phyloP scores from a whole-genome alignment of 129 eudicot species.

The Lonicera japonica region DNA sequence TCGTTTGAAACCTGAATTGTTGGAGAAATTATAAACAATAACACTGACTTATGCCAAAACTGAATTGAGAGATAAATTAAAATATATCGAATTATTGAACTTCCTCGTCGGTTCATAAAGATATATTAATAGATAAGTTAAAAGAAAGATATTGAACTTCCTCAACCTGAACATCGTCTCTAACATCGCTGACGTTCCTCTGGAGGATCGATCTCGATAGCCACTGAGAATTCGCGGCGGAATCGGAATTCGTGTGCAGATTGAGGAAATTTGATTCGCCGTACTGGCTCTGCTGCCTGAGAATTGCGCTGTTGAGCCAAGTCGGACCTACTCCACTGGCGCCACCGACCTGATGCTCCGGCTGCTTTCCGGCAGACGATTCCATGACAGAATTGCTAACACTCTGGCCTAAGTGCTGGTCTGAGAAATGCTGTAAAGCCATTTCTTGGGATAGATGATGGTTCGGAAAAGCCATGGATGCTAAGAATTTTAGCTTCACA shows the following conservation, averaged over 20 bases:
- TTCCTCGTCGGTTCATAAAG: no score
- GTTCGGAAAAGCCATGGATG: conserved; percentile 46
- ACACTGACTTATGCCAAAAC: no score
- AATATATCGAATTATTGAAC: no score
- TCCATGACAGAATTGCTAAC: conserved; percentile 26
- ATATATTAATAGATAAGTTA: no score
- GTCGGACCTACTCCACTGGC: conserved; percentile 11
- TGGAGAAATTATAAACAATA: no score
- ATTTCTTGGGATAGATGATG: conserved; percentile 51
- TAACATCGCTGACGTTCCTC: conserved; percentile 34
- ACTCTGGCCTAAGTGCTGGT: conserved; percentile 17
- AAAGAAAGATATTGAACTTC: no score
- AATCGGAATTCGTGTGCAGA: conserved; percentile 38
- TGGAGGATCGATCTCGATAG: conserved; percentile 51
- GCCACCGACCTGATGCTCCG: conserved; percentile 4
- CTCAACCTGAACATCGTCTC: conserved; percentile 32
- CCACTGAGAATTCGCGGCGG: conserved; percentile 39
- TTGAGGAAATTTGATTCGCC: conserved; percentile 34
- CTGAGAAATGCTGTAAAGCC: conserved; percentile 53
- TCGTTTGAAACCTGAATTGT: conserved; percentile 35
- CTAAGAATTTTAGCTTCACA: no score
- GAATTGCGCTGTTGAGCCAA: conserved; percentile 71
- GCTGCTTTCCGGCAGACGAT: conserved; percentile 6
- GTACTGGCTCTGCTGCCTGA: conserved; percentile 45
- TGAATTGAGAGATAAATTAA: no score